Base-by-base conservation (phyloP, 1,139 yeast species). In the Meyerozyma athensensis region DNA sequence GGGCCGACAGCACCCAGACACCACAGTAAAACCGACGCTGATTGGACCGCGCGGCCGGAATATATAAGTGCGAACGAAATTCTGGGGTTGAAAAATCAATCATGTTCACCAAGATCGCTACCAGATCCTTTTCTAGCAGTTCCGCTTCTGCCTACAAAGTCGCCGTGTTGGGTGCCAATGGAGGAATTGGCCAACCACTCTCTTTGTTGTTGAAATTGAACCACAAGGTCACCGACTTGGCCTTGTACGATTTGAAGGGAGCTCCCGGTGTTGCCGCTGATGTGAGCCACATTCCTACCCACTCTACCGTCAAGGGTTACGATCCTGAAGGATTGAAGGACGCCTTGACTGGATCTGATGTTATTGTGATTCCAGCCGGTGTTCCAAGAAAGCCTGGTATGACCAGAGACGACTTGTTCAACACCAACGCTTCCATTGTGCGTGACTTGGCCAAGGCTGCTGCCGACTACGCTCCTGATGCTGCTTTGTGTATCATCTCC, bases 311-410 rank as follows among this genome's bases (percentile, higher is more conserved):
- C 46, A 64, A 74, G 46, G 83, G 86, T 41, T 82, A 74, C 68
- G 71, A 82, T 49, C 90, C 94, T 43, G 80, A 75, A 38, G 54
- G 57, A 45, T 73, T 79, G 44, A 69, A 72, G 47, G 69, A 65
- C 39, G 94, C 96, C 19, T 72, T 90, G 49, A 63, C 73, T 37
- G 84, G 79, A 36, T 72, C 95, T 19, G 85, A 84, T 54, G 74
- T 89, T 45, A 85, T 90, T 46, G 79, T 90, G 43, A 85, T 90
- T 59, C 96, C 97, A 46, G 97, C 97, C 36, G 97, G 97, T 59
- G 86, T 90, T 42, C 97, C 97, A 61, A 81, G 97, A 72, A 90
- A 90, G 72, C 97, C 97, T 41, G 97, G 97, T 51, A 90, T 90
- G 97, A 86, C 97, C 48, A 81, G 97, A 65, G 97, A 90, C 61